Evolutionary conservation across 176 grass and related monocot species (phyloP), one percentile per base, ranked within the genome.

Genomic region (Phoenix dactylifera): DNA sequence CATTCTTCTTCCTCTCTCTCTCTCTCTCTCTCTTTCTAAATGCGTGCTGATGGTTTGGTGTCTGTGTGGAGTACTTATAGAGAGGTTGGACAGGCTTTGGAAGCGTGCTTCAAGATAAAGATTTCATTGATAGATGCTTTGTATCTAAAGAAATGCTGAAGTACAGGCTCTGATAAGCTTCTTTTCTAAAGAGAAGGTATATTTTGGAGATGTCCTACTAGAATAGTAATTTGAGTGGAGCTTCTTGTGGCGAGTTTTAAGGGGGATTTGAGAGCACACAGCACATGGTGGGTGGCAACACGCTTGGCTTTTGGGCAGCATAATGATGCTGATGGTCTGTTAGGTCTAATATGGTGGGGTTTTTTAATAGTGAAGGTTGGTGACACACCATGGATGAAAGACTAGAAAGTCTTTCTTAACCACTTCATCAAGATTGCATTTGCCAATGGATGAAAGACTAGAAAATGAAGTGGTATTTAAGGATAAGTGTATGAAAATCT

Each of bases 41-140:
- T 17, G 16, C 15, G 16, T 49, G 18, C 63, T 63, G 77, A 59
- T 63, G 50, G 19, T 20, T 23, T 26, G 24, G 49, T n/a, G 65
- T 17, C 23, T 17, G 51, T 24, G 24, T 51, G 49, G 70, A 49
- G 25, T 75, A 58, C 68, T 76, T 85, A 85, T 88, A 82, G 62
- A 59, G 55, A 59, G 48, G 53, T 22, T 74, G 59, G 77, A 76
- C 83, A 81, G 35, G 78, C 86, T 90, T 90, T 96, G 57, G 63
- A 71, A 82, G 92, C 83, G 83, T 88, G 92, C 83, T 29, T 26
- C n/a, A 66, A 66, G 79, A 79, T 72, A 77, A 79, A 67, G 74
- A 74, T 35, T 50, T 51, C 48, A 58, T 35, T 39, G 60, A 77
- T 14, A 59, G 51, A 69, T 64, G 75, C 29, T 28, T 49, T 55